Evolutionary conservation across 2,329 filamentous ascomycete genomes (phyloP).

Genomic region (Exophiala oligosperma): DNA sequence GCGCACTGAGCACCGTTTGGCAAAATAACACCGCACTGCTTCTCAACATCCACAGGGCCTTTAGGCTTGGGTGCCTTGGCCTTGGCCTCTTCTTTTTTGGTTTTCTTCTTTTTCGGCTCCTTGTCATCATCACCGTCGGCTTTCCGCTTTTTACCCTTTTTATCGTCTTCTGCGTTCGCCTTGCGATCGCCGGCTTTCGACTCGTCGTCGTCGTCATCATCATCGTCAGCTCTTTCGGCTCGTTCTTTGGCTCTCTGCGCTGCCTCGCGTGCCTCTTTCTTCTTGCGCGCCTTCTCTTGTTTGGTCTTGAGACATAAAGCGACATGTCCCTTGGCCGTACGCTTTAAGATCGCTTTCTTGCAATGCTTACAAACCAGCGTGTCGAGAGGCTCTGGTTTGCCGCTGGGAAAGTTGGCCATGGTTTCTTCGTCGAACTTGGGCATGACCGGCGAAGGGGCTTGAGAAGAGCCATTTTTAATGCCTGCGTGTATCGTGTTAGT

Average conservation of each 20-base stretch:
- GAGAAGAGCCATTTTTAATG: conserved; percentile 32
- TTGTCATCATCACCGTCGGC: conserved; percentile 53
- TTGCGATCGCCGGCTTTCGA: conserved; percentile 49
- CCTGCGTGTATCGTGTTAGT: conserved; percentile 1
- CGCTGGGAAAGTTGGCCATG: conserved; percentile 76
- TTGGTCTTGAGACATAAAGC: conserved; percentile 81
- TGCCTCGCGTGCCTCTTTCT: conserved; percentile 73
- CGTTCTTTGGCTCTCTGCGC: conserved; percentile 61
- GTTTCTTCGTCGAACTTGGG: conserved; percentile 70
- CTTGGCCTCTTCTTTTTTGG: conserved; percentile 87
- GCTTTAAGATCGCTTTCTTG: conserved; percentile 80
- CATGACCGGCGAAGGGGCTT: conserved; percentile 42
- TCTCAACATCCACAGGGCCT: conserved; percentile 90
- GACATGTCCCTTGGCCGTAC: conserved; percentile 75
- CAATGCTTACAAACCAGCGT: conserved; percentile 89
- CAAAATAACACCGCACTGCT: conserved; percentile 85
- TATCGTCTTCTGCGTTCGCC: conserved; percentile 18
- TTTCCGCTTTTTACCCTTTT: conserved; percentile 33
- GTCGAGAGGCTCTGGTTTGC: conserved; percentile 51
- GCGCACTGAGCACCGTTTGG: conserved; percentile 86
- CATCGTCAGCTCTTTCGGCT: conserved; percentile 46
- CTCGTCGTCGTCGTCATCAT: conserved; percentile 44
- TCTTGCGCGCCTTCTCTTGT: conserved; percentile 75
- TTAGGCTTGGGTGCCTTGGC: conserved; percentile 81
- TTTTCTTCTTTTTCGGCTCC: conserved; percentile 79